Percentiles rank a stretch among this genome's conserved stretches.
These are phyloP conservation scores for Pseudogymnoascus sp. DNA, from an alignment of 2,329 filamentous ascomycete species.

Conservation along the genomic window DNA sequence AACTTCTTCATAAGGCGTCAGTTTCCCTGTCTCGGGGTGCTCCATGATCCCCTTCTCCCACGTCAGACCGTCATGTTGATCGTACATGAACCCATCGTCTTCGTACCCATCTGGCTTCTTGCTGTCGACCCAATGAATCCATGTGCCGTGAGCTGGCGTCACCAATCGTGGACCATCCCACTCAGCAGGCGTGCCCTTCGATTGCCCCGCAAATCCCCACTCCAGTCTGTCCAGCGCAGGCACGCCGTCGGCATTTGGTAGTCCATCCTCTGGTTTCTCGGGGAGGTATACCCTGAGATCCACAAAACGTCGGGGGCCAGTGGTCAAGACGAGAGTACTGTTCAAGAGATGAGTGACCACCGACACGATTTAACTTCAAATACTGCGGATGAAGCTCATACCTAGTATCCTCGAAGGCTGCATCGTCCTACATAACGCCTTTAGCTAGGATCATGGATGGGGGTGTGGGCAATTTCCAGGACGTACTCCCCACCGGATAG, in stretches of 20 bases:
- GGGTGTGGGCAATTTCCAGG: not conserved
- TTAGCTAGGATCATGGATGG: not conserved
- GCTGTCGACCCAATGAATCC: constrained; percentile 14
- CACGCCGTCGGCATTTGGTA: constrained; percentile 4
- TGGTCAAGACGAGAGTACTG: constrained; percentile 21
- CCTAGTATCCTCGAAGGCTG: not conserved
- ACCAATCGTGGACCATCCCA: not conserved
- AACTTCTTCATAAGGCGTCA: constrained; percentile 22
- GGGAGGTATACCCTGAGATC: constrained; percentile 17
- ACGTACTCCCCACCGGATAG: constrained; percentile 10
- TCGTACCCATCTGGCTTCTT: constrained; percentile 17
- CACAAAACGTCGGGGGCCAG: constrained; percentile 16
- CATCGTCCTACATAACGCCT: not conserved
- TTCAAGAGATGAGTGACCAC: not conserved
- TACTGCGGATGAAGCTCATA: not conserved
- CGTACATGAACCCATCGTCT: constrained; percentile 22
- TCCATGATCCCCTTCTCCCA: constrained; percentile 20
- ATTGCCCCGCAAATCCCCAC: constrained; percentile 21
- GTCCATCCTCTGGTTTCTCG: constrained; percentile 10
- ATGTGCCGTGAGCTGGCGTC: constrained; percentile 14
- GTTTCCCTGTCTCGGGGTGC: constrained; percentile 17
- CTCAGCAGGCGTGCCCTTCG: constrained; percentile 4
- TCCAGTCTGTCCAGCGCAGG: constrained; percentile 13
- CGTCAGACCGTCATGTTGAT: constrained; percentile 17
- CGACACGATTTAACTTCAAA: not conserved